phyloP scores from a whole-genome alignment of 176 grass and related monocot genomes.

The Microstegium vimineum region DNA sequence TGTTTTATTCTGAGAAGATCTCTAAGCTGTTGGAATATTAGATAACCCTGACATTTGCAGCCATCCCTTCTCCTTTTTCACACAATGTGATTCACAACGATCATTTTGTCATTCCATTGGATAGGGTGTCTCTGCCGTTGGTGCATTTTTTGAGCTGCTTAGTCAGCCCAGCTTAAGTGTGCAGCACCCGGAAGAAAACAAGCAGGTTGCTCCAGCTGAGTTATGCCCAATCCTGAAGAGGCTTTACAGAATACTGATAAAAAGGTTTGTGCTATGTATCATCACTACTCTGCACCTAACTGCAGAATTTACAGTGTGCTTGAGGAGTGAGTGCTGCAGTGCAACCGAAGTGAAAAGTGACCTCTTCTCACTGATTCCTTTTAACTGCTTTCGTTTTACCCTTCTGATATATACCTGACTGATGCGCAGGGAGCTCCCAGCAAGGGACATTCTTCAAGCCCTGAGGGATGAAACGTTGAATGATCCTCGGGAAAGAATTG shows the following conservation, averaged over 20 bases:
- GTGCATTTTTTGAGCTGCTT: constrained; percentile 94
- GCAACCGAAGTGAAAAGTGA: too few species aligned
- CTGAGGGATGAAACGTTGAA: constrained; percentile 93
- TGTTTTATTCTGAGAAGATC: background rate
- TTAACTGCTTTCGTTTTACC: background rate
- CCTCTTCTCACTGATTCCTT: background rate
- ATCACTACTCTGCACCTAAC: background rate
- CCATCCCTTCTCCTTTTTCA: background rate
- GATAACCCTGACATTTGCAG: background rate
- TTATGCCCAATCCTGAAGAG: constrained; percentile 90
- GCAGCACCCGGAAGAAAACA: constrained; percentile 86
- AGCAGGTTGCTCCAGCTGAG: constrained; percentile 82
- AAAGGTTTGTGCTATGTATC: constrained; percentile 49
- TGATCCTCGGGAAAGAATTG: constrained; percentile 92
- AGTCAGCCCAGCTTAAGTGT: constrained; percentile 86
- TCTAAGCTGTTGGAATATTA: constrained; percentile 4
- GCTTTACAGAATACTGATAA: constrained; percentile 89
- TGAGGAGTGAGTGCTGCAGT: too few species aligned
- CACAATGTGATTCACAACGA: background rate
- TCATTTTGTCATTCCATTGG: background rate
- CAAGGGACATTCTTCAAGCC: constrained; percentile 82
- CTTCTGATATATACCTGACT: background rate
- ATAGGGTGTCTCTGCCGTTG: constrained; percentile 92
- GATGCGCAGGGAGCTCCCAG: constrained; percentile 65
- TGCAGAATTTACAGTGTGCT: background rate